These are phyloP conservation scores for Erythrobasidium hasegawianum DNA, from an alignment of 1,284 basidiomycete species.

Conservation along the genomic window DNA sequence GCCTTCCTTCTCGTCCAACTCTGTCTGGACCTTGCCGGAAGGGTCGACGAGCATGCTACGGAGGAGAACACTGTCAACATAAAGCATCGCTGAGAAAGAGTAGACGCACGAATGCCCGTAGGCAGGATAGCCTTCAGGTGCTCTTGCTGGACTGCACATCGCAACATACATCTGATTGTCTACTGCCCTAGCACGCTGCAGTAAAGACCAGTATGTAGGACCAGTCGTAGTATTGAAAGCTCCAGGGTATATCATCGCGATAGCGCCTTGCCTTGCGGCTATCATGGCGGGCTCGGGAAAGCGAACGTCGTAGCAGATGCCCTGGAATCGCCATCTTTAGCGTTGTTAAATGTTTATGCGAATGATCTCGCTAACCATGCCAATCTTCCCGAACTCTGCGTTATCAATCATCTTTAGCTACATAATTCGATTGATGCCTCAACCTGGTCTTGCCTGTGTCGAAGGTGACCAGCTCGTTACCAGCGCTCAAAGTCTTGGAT, in stretches of 20 bases:
- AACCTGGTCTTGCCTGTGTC: slow-evolving; percentile 82
- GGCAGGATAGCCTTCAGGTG: slow-evolving; percentile 55
- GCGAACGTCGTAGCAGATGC: slow-evolving; percentile 86
- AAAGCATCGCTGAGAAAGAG: too few relatives aligned
- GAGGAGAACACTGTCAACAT: too few relatives aligned
- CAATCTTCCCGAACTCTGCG: slow-evolving; percentile 79
- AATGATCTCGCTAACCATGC: slow-evolving; percentile 59
- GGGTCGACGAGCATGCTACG: slow-evolving; percentile 87
- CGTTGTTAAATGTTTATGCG: too few relatives aligned
- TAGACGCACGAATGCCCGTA: slow-evolving; percentile 6
- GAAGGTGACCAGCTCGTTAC: slow-evolving; percentile 71
- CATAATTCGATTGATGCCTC: too few relatives aligned
- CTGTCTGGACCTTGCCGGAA: slow-evolving; percentile 74
- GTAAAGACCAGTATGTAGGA: slow-evolving; percentile 91
- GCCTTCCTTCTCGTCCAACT: slow-evolving; percentile 73
- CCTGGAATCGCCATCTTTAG: too few relatives aligned
- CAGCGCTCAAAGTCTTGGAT: slow-evolving; percentile 84
- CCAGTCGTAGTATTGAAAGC: slow-evolving; percentile 91
- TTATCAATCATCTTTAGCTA: too few relatives aligned
- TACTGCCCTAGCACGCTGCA: slow-evolving; percentile 84
- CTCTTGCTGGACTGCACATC: slow-evolving; percentile 93
- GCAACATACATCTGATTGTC: slow-evolving; percentile 95
- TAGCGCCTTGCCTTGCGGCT: slow-evolving; percentile 79
- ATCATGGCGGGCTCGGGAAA: slow-evolving; percentile 95
- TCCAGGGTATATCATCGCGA: slow-evolving; percentile 83